Conservation (phyloP, 1,139 yeast species). For the Debaryomyces coudertii region DNA sequence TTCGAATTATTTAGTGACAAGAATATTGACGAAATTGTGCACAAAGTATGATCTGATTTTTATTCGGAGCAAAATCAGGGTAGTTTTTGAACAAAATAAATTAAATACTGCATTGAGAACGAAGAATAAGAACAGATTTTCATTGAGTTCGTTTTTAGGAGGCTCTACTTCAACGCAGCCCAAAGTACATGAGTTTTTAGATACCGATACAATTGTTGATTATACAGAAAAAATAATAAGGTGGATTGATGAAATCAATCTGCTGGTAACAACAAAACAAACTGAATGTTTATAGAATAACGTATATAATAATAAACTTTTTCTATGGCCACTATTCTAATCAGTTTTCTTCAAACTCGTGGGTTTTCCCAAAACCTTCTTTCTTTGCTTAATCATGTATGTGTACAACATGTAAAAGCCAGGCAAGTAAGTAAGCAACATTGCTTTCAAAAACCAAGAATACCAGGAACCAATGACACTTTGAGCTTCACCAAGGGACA, state of each 20-base stretch:
- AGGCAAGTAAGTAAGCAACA: constrained; percentile 74
- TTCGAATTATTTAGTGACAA: constrained; percentile 36
- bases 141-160: constrained; percentile 20
- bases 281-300: constrained; percentile 1
- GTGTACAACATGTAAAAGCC: constrained; percentile 84
- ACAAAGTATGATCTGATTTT: constrained; percentile 36
- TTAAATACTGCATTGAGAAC: constrained; percentile 17
- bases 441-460: constrained; percentile 55
- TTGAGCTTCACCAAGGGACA: constrained; percentile 68
- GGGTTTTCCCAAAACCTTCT: constrained; percentile 56
- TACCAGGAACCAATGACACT: constrained; percentile 53
- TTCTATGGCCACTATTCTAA: constrained; percentile 9
- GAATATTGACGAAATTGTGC: constrained; percentile 34
- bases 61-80: constrained; percentile 34
- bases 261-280: background rate
- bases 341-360: constrained; percentile 23
- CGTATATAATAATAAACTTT: background rate
- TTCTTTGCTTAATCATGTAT: constrained; percentile 89
- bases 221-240: constrained; percentile 34
- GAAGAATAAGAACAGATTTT: constrained; percentile 17
- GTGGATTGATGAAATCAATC: constrained; percentile 33
- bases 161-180: constrained; percentile 13
- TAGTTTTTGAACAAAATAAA: constrained; percentile 41
- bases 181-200: constrained; percentile 30
- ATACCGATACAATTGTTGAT: constrained; percentile 38